Evolutionary conservation across 129 eudicot genomes (phyloP), one percentile per base, ranked within the genome.

Genomic region (Scalesia atractyloides): DNA sequence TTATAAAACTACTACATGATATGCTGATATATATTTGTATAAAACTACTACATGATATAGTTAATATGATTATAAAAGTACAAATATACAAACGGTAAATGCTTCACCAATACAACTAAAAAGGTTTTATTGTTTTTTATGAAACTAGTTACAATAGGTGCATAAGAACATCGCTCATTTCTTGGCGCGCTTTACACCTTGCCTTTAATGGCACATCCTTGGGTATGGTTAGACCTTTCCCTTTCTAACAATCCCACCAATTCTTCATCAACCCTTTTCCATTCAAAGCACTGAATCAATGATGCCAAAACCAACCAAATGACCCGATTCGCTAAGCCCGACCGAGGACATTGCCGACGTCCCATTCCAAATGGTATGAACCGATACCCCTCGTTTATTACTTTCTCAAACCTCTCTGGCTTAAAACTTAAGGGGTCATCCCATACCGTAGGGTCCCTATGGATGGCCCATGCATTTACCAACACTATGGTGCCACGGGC

Each of bases 121-220:
- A 17, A 19, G 33, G 37, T 19, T 74, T 15, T 2, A 64, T 46
- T 69, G 52, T 15, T 36, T 37, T 37, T 39, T 17, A 43, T 41
- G 37, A 65, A 16, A 10, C 34, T 0, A 5, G 9, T 59, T 19
- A 19, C 59, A 16, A 73, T 16, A 80, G 50, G 50, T 70, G 47
- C 13, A 36, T 49, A 52, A 85, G 77, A 79, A 85, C 39, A 61
- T 17, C 53, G 4, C 46, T 68, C 50, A 82, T 72, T 48, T 41
- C 22, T 17, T 65, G 30, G 5, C 83, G 39, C 17, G 77, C 74
- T 68, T 15, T 58, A 22, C 87, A 82, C 72, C 51, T 43, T 1
- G 84, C 91, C 77, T 77, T 86, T 47, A 83, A 54, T 0, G 87
- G 75, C 64, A 73, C 76, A 0, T 41, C 64, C 76, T 86, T 86